A percentile compares a stretch with the other conserved stretches of the same genome.
Conservation (phyloP, 2,329 filamentous ascomycete species). For the Boeremia exigua region DNA sequence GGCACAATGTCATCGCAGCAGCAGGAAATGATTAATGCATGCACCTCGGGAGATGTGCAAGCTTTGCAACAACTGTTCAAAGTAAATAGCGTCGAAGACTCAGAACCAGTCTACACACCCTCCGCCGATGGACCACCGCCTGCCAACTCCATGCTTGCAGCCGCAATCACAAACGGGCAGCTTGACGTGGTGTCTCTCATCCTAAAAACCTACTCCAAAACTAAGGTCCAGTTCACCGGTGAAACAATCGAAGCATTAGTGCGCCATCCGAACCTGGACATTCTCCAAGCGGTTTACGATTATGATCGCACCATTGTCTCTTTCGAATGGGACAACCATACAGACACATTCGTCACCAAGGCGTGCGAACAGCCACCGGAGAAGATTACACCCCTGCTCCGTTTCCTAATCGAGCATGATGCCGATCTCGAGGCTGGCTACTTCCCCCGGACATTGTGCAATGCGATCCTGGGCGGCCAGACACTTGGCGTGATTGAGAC, state of each 20-base stretch:
- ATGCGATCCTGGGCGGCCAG: constrained; percentile 6
- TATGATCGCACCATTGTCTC: constrained; percentile 9
- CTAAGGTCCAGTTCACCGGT: constrained; percentile 5
- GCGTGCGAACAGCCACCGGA: constrained; percentile 16
- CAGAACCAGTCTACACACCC: not conserved
- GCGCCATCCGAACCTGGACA: constrained; percentile 7
- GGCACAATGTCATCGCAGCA: not conserved
- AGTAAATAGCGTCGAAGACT: not conserved
- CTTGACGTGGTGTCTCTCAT: constrained; percentile 2
- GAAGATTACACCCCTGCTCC: constrained; percentile 11
- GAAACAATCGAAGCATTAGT: constrained; percentile 2
- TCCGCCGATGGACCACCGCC: not conserved
- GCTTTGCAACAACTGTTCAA: not conserved
- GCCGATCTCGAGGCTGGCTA: constrained; percentile 7
- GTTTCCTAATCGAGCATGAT: constrained; percentile 11
- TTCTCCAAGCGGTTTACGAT: constrained; percentile 11
- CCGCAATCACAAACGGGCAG: constrained; percentile 5
- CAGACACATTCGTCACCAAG: constrained; percentile 15
- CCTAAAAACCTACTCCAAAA: constrained; percentile 2
- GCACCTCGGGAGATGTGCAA: not conserved
- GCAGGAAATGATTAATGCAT: constrained; percentile 4
- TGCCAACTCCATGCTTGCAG: constrained; percentile 1
- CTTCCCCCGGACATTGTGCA: constrained; percentile 1
- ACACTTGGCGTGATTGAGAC: constrained; percentile 8
- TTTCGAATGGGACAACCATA: constrained; percentile 12